These are phyloP conservation scores for Penicillium pulvis DNA, from an alignment of 495 filamentous ascomycete genomes.

Conservation along the genomic window DNA sequence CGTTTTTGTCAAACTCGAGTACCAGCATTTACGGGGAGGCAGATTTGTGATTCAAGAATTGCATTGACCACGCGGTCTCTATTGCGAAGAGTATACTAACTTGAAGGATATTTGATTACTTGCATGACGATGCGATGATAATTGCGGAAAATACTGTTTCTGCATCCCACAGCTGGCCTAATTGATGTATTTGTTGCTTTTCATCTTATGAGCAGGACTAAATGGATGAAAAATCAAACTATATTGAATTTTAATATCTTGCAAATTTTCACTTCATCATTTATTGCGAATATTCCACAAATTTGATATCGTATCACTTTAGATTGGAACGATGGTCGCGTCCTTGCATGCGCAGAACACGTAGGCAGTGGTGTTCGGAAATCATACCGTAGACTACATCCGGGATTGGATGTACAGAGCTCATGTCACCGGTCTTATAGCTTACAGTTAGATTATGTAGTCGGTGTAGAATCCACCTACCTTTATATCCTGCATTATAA, in stretches of 20 bases:
- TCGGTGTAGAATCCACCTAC: too few relatives aligned
- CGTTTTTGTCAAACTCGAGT: neutral
- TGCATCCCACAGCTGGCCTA: conserved; percentile 10
- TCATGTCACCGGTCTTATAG: too few relatives aligned
- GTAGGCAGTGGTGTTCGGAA: too few relatives aligned
- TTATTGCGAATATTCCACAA: too few relatives aligned
- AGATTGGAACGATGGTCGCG: too few relatives aligned
- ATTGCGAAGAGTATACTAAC: conserved; percentile 10
- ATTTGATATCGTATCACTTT: too few relatives aligned
- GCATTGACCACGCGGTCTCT: conserved; percentile 28
- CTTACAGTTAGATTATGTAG: too few relatives aligned
- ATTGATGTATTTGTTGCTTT: neutral
- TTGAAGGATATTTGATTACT: conserved; percentile 5
- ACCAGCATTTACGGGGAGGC: conserved; percentile 10
- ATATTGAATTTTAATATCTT: neutral
- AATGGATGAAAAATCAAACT: neutral
- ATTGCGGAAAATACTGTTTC: conserved; percentile 4
- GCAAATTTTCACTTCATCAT: too few relatives aligned
- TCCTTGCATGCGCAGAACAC: too few relatives aligned
- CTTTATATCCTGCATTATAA: too few relatives aligned
- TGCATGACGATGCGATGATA: conserved; percentile 13
- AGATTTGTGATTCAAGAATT: conserved; percentile 18
- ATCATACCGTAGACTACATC: too few relatives aligned
- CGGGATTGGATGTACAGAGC: too few relatives aligned
- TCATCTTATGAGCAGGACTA: conserved; percentile 13